Evolutionary conservation across 148 eudicot species (phyloP), one percentile per base, ranked within the genome.

Genomic region (Spergularia marina): DNA sequence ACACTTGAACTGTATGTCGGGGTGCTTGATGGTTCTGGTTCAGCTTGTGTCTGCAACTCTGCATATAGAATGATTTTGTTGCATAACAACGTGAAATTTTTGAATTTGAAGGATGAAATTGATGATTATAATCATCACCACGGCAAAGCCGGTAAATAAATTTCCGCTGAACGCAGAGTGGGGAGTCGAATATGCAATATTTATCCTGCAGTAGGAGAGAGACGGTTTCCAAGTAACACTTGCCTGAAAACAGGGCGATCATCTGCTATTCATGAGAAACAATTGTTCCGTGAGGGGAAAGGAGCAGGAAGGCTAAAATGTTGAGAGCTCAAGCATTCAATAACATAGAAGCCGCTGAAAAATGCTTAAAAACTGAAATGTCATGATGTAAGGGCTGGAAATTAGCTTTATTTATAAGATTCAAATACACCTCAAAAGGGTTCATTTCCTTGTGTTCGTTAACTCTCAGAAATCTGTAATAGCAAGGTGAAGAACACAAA

Each of bases 341-440:
- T 47, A 21, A 55, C 41, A 59, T 21, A 58, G 12, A 61, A 2
- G 12, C 11, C 20, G 47, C 51, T 53, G 34, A 62, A 17, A 57
- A 10, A 0, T 47, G 36, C 36, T 30, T 30, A 0, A 30, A 30
- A 30, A 30, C 36, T 30, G 36, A 30, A 30, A 30, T 30, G 23
- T 62, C 52, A 12, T 5, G 23, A 16, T 39, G 0, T 12, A 34
- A 30, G 68, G 11, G 41, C 21, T 17, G 20, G 47, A 44, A 66
- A 44, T 41, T n/a, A 66, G 70, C 21, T 41, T 66, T 47, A 36
- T 16, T 66, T 47, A 36, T 16, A 20, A 21, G 36, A 51, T 52
- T 21, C 61, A 20, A 64, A 76, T 21, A 68, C 56, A 47, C 17
- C 69, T 62, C 11, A 6, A 62, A 53, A 36, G 59, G 34, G 68